Base-by-base conservation (phyloP, 306 rosid genomes). In the Rubus parviflorus region DNA sequence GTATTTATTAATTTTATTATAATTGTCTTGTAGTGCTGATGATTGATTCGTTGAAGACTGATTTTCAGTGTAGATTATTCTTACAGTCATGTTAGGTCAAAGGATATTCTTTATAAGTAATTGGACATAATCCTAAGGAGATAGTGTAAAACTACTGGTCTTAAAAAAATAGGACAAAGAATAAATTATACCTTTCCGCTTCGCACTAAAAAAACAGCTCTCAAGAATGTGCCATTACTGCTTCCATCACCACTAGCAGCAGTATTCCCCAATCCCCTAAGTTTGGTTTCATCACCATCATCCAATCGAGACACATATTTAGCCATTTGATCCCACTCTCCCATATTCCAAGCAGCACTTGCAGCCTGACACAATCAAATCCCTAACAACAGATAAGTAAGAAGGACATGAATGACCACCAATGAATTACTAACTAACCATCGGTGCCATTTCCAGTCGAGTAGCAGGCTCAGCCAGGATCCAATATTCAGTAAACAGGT, bases 291-390 rank as follows among this genome's bases (percentile, higher is more conserved):
- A 67, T 95, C 99, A 35, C 99, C 99, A 82, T 95, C 99, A 88
- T 92, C 99, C 74, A 95, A 85, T 57, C 97, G 92, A 77, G 91
- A 88, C 71, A 95, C 97, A 80, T 92, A 95, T 71, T 92, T 97
- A 35, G 97, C 92, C 99, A 95, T 95, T 87, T 92, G 99, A 73
- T 95, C 97, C 99, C 99, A 95, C 88, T 95, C 99, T 75, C 99
- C 99, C 99, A 95, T 92, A 88, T 95, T 89, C 99, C 99, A 95
- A 81, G 99, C 99, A 82, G 97, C 96, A 53, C 0, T 70, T 56
- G 99, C 97, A 82, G 99, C 99, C 99, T 95, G 81, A 75, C 43
- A 77, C 79, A 79, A 70, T 75, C 76, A 57, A 43, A 85, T 49
- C 42, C 23, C 25, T 8, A 43, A 16, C 37, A 69, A 40, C 42